A percentile compares a stretch with the other conserved stretches of the same genome.
These are phyloP conservation scores for Theileria equi DNA, from an alignment of 169 alveolate species.

Conservation along the genomic window DNA sequence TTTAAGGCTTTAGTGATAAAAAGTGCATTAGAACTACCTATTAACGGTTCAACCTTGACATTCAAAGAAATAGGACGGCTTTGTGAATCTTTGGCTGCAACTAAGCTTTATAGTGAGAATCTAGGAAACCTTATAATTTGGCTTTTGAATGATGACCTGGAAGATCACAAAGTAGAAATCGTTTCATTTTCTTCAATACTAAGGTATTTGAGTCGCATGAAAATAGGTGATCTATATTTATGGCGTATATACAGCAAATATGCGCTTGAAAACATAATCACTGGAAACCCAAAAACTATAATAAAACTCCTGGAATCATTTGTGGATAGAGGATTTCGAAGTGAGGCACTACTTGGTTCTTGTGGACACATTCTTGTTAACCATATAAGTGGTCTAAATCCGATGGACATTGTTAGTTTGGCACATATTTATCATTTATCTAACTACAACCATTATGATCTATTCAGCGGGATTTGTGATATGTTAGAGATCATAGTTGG, in stretches of 20 bases:
- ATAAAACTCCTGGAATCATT: slow-evolving; percentile 29
- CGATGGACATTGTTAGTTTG: not conserved
- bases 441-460: not conserved
- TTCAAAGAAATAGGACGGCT: slow-evolving; percentile 2
- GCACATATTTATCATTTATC: not conserved
- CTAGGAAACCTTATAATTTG: slow-evolving; percentile 17
- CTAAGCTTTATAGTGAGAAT: slow-evolving; percentile 38
- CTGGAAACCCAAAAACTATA: slow-evolving; percentile 13
- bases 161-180: not conserved
- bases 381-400: not conserved
- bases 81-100: slow-evolving; percentile 28
- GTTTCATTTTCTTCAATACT: slow-evolving; percentile 25
- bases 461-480: not conserved
- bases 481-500: not conserved
- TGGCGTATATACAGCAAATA: slow-evolving; percentile 30
- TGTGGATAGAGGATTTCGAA: not conserved
- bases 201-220: slow-evolving; percentile 31
- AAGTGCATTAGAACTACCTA: not conserved
- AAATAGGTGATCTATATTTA: slow-evolving; percentile 6
- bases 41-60: not conserved
- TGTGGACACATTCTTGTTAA: not conserved
- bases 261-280: not conserved
- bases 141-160: slow-evolving; percentile 1
- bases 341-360: not conserved
- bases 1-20: not conserved